phyloP scores from a whole-genome alignment of 1,139 yeast genomes.

The Yamadazyma siamensis region DNA sequence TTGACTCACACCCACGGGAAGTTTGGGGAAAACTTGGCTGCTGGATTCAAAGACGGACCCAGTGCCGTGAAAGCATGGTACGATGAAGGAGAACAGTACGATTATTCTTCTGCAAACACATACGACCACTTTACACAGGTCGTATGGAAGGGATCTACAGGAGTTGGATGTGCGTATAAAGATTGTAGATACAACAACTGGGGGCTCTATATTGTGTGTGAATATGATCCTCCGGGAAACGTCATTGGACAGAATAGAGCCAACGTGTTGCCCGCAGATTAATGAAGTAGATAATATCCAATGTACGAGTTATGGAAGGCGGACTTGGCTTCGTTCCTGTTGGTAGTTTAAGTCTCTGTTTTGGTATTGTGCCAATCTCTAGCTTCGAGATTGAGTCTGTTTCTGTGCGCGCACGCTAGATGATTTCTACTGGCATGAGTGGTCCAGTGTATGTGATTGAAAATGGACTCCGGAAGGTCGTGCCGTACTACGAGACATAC shows the following conservation, averaged over 20 bases:
- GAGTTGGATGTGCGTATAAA: slow-evolving; percentile 73
- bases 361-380: no score
- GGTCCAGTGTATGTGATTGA: slow-evolving; percentile 28
- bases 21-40: slow-evolving; percentile 86
- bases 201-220: slow-evolving; percentile 54
- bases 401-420: no score
- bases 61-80: slow-evolving; percentile 82
- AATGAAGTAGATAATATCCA: no score
- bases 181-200: slow-evolving; percentile 45
- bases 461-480: slow-evolving; percentile 42
- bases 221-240: slow-evolving; percentile 53
- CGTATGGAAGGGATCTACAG: slow-evolving; percentile 69
- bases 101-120: slow-evolving; percentile 35
- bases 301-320: no score
- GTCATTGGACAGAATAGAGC: slow-evolving; percentile 41
- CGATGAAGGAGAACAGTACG: slow-evolving; percentile 59
- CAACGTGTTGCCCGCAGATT: slow-evolving; percentile 43
- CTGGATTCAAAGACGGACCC: slow-evolving; percentile 56
- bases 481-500: slow-evolving; percentile 42
- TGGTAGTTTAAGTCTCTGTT: no score
- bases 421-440: no score
- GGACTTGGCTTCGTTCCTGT: no score
- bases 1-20: slow-evolving; percentile 75
- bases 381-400: no score
- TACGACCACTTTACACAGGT: slow-evolving; percentile 84